Percentiles rank a stretch among this genome's conserved stretches.
These are phyloP conservation scores for Boehmeria nivea DNA, from an alignment of 306 rosid species.

Conservation along the genomic window DNA sequence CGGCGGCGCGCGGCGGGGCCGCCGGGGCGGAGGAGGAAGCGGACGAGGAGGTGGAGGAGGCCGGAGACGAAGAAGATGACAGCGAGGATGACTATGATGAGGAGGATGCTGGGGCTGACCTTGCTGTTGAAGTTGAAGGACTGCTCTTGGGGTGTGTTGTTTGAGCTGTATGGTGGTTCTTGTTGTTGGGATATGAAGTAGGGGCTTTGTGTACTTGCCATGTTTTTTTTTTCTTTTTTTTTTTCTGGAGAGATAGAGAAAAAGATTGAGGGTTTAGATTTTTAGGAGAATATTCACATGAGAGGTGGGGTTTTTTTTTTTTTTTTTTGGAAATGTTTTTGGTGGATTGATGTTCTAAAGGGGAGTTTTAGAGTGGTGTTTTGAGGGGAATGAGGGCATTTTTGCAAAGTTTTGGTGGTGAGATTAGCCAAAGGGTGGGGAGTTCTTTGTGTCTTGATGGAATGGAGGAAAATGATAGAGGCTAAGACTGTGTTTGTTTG, in stretches of 20 bases:
- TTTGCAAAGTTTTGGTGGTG: no score
- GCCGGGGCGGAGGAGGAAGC: constrained; percentile 60
- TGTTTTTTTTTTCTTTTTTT: not conserved
- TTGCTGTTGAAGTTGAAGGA: constrained; percentile 42
- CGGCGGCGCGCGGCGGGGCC: not conserved
- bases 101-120: constrained; percentile 69
- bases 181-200: constrained; percentile 26
- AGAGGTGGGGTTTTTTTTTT: no score
- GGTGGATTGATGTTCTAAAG: no score
- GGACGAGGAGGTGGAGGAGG: constrained; percentile 78
- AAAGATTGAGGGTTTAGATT: no score
- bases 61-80: constrained; percentile 88
- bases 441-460: no score
- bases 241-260: no score
- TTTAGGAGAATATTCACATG: no score
- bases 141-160: constrained; percentile 22
- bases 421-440: no score
- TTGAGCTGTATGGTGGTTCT: constrained; percentile 30
- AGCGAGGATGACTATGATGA: constrained; percentile 70
- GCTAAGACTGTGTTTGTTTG: no score
- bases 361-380: no score
- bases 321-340: no score
- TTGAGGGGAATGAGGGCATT: no score
- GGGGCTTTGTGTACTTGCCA: not conserved
- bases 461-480: constrained; percentile 14